phyloP scores from a whole-genome alignment of 2,329 filamentous ascomycete species.

The Parastagonospora avenae region DNA sequence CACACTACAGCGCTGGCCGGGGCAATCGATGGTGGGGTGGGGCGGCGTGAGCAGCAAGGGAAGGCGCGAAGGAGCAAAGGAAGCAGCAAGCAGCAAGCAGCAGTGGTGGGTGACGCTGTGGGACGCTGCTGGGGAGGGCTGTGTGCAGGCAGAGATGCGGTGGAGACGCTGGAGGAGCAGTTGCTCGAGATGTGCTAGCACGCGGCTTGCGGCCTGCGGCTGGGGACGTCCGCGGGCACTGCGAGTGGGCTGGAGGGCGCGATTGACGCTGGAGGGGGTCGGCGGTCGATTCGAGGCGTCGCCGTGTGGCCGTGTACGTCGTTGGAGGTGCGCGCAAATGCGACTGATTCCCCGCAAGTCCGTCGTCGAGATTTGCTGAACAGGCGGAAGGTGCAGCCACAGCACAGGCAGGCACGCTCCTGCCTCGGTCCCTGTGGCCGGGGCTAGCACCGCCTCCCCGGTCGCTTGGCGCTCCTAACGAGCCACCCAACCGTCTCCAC shows the following conservation, averaged over 20 bases:
- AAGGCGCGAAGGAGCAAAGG: conserved; percentile 17
- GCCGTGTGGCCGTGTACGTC: not conserved
- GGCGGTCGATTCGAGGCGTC: not conserved
- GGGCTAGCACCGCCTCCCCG: conserved; percentile 5
- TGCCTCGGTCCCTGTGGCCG: conserved; percentile 20
- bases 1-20: conserved; percentile 1
- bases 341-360: conserved; percentile 34
- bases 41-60: conserved; percentile 16
- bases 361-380: conserved; percentile 25
- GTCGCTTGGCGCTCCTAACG: conserved; percentile 9
- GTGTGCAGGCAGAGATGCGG: conserved; percentile 8
- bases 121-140: conserved; percentile 26
- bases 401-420: conserved; percentile 1
- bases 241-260: not conserved
- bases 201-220: not conserved
- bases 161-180: not conserved
- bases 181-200: not conserved
- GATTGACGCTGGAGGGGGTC: not conserved
- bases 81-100: not conserved
- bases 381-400: too few relatives aligned
- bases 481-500: not conserved
- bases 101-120: conserved; percentile 21
- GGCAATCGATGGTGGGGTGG: conserved; percentile 13
- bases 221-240: not conserved
- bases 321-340: conserved; percentile 25